Conservation (phyloP, 2,329 filamentous ascomycete species). For the Oidium heveae region DNA sequence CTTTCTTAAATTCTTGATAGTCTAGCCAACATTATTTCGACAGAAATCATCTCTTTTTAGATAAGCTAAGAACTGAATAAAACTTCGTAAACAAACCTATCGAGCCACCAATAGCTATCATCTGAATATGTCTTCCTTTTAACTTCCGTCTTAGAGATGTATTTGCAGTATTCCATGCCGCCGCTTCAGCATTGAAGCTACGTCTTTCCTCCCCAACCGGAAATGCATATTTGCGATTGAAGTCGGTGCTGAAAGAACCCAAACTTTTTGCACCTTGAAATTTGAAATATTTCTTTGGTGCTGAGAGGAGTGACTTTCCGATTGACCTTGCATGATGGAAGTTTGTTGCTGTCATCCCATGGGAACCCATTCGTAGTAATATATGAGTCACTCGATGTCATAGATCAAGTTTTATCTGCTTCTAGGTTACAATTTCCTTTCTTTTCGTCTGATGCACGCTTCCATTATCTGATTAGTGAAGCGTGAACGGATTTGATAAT, state of each 20-base stretch:
- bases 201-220: slow-evolving; percentile 9
- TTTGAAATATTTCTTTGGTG: slow-evolving; percentile 5
- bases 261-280: slow-evolving; percentile 7
- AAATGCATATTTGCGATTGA: slow-evolving; percentile 4
- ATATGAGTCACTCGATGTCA: too few species aligned
- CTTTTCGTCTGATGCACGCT: too few species aligned
- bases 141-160: slow-evolving; percentile 51
- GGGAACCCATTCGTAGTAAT: background rate
- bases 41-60: too few species aligned
- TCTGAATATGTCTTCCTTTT: slow-evolving; percentile 72
- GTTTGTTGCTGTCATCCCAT: slow-evolving; percentile 1
- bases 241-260: slow-evolving; percentile 9
- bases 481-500: too few species aligned
- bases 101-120: slow-evolving; percentile 89
- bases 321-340: slow-evolving; percentile 9
- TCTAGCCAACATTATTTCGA: too few species aligned
- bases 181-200: slow-evolving; percentile 39
- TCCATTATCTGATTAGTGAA: too few species aligned
- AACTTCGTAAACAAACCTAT: slow-evolving; percentile 29
- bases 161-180: slow-evolving; percentile 37
- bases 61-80: slow-evolving; percentile 10
- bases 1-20: too few species aligned
- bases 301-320: slow-evolving; percentile 8
- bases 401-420: too few species aligned
- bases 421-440: too few species aligned